Evolutionary conservation across 2,329 filamentous ascomycete species (phyloP).

Genomic region (Fusarium foetens): DNA sequence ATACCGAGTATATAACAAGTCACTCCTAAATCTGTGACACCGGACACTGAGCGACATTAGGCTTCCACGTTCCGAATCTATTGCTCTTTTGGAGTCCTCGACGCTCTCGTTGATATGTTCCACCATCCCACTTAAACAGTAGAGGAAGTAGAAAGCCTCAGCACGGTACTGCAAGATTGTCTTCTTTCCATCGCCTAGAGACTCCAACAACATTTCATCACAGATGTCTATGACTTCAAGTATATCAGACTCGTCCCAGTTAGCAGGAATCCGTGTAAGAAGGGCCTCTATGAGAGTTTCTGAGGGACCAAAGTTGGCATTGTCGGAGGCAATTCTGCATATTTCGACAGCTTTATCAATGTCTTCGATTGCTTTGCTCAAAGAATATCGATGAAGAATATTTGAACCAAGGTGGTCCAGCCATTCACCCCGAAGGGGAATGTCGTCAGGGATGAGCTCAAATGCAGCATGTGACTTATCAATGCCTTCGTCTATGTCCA

Average conservation of each 20-base stretch:
- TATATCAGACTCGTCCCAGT: background rate
- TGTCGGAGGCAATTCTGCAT: fast-evolving
- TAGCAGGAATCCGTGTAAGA: fast-evolving
- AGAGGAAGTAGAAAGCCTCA: background rate
- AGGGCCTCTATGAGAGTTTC: background rate
- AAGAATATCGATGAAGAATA: background rate
- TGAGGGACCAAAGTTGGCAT: background rate
- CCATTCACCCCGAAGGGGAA: background rate
- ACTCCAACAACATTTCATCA: fast-evolving
- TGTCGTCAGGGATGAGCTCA: background rate
- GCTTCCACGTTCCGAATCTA: background rate
- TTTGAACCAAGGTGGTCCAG: background rate
- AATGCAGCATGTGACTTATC: background rate
- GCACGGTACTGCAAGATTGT: background rate
- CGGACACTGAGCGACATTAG: background rate
- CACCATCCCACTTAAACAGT: background rate
- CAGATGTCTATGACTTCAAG: background rate
- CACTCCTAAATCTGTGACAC: background rate
- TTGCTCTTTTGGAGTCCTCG: background rate
- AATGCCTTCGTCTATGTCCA: background rate
- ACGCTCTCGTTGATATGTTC: background rate
- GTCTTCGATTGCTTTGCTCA: background rate
- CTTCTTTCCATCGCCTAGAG: background rate
- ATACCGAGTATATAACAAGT: background rate
- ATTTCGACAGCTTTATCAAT: background rate